Conservation (phyloP, 163 green algal genomes). For the Scenedesmus sp. region DNA sequence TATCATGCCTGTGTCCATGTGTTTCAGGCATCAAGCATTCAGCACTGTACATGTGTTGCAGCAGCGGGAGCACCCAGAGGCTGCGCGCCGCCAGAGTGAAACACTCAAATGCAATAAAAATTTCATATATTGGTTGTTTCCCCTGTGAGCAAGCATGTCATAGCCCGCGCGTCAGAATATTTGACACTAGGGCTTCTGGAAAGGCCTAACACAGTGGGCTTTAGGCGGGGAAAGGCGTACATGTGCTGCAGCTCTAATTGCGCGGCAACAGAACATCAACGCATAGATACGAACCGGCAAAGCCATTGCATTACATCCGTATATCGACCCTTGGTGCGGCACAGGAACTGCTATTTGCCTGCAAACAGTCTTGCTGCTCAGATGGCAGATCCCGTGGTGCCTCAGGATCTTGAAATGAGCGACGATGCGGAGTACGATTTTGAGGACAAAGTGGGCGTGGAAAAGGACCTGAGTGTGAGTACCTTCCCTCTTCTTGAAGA, state of each 20-base stretch:
- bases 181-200: not conserved
- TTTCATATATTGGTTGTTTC: no score
- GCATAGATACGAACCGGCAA: no score
- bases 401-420: constrained; percentile 6
- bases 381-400: not conserved
- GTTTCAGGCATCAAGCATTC: no score
- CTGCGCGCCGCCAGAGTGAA: no score
- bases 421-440: constrained; percentile 22
- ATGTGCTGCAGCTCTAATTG: not conserved
- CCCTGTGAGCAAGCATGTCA: no score
- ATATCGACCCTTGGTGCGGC: not conserved
- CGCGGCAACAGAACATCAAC: no score
- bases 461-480: constrained; percentile 47
- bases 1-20: no score
- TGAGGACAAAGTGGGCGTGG: constrained; percentile 47
- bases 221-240: not conserved
- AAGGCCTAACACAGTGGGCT: not conserved
- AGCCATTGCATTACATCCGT: no score
- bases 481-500: not conserved
- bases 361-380: not conserved
- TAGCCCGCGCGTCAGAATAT: not conserved
- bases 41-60: no score
- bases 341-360: not conserved
- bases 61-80: no score
- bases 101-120: no score